Evolutionary conservation across 2,329 filamentous ascomycete species (phyloP).

Genomic region (Calonectria honghensis): DNA sequence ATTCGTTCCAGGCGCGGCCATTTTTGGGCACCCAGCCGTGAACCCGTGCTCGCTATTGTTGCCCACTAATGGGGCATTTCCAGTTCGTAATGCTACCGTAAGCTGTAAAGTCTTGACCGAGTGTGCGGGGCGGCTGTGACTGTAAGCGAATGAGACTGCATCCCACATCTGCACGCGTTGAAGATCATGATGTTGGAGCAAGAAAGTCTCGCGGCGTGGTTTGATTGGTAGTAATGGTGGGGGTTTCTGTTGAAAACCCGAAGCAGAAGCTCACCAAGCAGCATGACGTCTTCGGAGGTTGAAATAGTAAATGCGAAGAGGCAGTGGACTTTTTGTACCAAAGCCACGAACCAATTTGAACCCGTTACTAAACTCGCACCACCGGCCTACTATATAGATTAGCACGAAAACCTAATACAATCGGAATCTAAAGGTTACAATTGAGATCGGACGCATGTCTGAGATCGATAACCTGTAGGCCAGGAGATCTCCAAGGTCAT

Average conservation of each 20-base stretch:
- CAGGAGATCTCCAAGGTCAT: not conserved
- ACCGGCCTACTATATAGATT: not conserved
- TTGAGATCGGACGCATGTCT: not conserved
- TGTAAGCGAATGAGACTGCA: conserved; percentile 4
- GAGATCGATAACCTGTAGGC: not conserved
- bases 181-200: not conserved
- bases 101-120: not conserved
- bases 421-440: not conserved
- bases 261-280: not conserved
- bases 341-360: not conserved
- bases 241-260: not conserved
- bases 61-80: too few relatives aligned
- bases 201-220: not conserved
- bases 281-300: not conserved
- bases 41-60: too few relatives aligned
- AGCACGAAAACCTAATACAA: not conserved
- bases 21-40: too few relatives aligned
- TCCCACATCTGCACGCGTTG: not conserved
- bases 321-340: too few relatives aligned
- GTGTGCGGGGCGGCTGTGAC: not conserved
- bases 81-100: not conserved
- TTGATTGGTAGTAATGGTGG: not conserved
- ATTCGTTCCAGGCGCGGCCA: not conserved
- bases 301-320: not conserved
- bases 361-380: not conserved